Evolutionary conservation across 345 rosid genomes (phyloP), one percentile per base, ranked within the genome.

Genomic region (Barbarea vulgaris): DNA sequence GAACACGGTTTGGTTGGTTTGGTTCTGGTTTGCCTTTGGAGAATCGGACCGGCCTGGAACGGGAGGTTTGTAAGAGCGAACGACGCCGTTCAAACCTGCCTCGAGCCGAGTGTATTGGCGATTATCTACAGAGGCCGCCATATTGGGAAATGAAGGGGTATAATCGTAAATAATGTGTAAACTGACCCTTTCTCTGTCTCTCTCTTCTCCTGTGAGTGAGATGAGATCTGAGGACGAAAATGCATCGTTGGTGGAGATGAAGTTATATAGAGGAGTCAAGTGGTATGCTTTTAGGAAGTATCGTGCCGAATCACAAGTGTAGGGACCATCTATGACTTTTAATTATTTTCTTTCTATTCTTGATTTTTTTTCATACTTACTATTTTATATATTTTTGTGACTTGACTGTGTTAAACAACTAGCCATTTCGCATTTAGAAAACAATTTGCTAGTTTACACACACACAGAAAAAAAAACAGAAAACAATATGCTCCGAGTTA

Each of bases 111-210:
- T 42, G 65, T 79, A 89, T 53, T 84, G 95, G 46, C 91, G 89
- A 68, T 90, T 90, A 19, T 81, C 89, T 34, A 93, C 88, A 0
- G 87, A 86, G 51, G 97, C 86, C 66, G 93, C 88, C 98, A 93
- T 90, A 11, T 48, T 51, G 42, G 55, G 6, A 59, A 19, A 54
- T 2, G 30, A 48, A 51, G 6, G 66, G 17, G 44, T 67, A 48
- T 0, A 21, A 17, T 5, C 1, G 60, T 33, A 24, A 66, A 65
- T 56, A 74, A 22, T 53, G 6, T 15, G 31, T 30, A 65, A 55
- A 15, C 9, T 13, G 11, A 48, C 12, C 9, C n/a, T 33, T 31
- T 41, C 5, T 59, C n/a, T 37, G 66, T n/a, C 72, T 57, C 61
- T 75, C 21, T 59, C 53, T 56, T 59, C 67, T 56, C 69, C 9